Conservation (phyloP, 495 filamentous ascomycete genomes). For the Thozetella sp. region DNA sequence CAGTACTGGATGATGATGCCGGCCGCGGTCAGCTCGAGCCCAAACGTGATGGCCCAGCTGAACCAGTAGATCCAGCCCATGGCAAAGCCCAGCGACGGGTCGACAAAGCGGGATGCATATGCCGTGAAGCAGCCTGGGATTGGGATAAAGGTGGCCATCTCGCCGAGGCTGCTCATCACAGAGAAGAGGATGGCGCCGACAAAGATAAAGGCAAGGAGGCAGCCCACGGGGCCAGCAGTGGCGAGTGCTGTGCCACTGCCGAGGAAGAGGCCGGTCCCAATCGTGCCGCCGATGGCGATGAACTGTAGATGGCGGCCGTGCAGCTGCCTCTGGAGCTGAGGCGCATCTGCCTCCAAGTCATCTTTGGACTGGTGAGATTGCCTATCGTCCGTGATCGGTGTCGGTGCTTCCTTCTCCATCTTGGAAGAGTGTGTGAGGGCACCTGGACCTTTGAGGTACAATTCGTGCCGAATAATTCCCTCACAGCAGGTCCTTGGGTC, state of each 20-base stretch:
- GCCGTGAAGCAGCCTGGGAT: conserved; percentile 76
- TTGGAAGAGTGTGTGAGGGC: too few relatives aligned
- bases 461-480: too few relatives aligned
- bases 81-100: conserved; percentile 75
- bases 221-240: conserved; percentile 63
- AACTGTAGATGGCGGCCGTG: conserved; percentile 59
- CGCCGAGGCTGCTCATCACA: conserved; percentile 60
- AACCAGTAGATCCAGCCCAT: conserved; percentile 71
- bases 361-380: too few relatives aligned
- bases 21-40: conserved; percentile 75
- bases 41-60: conserved; percentile 63
- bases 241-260: conserved; percentile 67
- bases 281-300: conserved; percentile 70
- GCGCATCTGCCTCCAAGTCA: too few relatives aligned
- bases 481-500: too few relatives aligned
- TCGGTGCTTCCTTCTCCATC: too few relatives aligned
- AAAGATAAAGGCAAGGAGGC: conserved; percentile 71
- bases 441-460: too few relatives aligned
- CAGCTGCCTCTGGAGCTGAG: conserved; percentile 23
- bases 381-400: too few relatives aligned
- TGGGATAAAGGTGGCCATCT: conserved; percentile 77
- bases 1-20: conserved; percentile 78
- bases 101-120: conserved; percentile 73
- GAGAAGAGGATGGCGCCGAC: conserved; percentile 66
- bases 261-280: conserved; percentile 77